These are phyloP conservation scores for Gracilaria caudata DNA, from an alignment of 23 red algal species.

Conservation along the genomic window DNA sequence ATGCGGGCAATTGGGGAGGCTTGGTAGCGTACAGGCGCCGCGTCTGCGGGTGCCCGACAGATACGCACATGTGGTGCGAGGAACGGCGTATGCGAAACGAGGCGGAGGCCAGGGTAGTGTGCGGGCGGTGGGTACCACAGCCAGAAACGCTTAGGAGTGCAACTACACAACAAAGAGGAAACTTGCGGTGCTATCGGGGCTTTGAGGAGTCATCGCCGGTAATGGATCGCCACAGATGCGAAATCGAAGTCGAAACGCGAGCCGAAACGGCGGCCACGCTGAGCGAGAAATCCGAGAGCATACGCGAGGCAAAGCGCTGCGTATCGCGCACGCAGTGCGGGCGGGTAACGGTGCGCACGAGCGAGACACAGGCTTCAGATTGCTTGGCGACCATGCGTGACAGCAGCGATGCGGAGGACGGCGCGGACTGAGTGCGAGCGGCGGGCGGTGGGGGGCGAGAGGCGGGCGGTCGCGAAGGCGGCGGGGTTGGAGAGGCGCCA, in stretches of 20 bases:
- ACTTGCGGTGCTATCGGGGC: not conserved
- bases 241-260: not conserved
- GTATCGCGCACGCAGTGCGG: not conserved
- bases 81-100: not conserved
- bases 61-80: constrained; percentile 56
- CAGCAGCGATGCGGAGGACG: not conserved
- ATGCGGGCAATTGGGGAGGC: constrained; percentile 91
- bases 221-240: not conserved
- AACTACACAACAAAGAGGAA: not conserved
- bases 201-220: not conserved
- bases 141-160: not conserved
- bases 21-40: constrained; percentile 59
- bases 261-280: not conserved
- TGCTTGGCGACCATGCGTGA: constrained; percentile 18
- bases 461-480: not conserved
- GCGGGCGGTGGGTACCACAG: not conserved
- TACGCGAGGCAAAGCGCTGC: constrained; percentile 6
- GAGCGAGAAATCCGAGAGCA: not conserved
- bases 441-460: not conserved
- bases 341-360: not conserved
- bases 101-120: not conserved
- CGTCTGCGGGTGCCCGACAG: constrained; percentile 72
- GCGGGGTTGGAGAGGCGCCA: not conserved
- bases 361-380: not conserved
- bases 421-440: not conserved